Evolutionary conservation across 345 rosid genomes (phyloP).

Genomic region (Hypericum perforatum): DNA sequence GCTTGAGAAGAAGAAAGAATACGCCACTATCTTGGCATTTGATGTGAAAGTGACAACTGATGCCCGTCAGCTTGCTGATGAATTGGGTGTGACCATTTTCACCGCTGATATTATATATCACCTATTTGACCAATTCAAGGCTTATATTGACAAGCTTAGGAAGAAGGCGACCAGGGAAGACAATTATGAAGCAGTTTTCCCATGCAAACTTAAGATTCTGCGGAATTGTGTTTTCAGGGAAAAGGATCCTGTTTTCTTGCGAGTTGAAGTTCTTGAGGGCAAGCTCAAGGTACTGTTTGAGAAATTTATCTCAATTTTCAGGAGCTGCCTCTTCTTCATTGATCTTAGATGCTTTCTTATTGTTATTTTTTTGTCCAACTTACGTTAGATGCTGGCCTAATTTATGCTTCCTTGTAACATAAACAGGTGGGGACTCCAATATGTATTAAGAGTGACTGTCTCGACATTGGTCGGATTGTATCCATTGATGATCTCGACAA

Average conservation of each 20-base stretch:
- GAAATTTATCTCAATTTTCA: too few species aligned
- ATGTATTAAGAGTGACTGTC: constrained; percentile 63
- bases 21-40: constrained; percentile 85
- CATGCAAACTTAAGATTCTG: constrained; percentile 67
- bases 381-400: too few species aligned
- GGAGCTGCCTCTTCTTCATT: too few species aligned
- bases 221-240: constrained; percentile 75
- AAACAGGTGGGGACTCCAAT: constrained; percentile 82
- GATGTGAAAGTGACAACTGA: constrained; percentile 91
- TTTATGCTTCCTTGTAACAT: neutral
- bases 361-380: too few species aligned
- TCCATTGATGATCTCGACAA: constrained; percentile 75
- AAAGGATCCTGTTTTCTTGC: constrained; percentile 86
- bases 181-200: constrained; percentile 91
- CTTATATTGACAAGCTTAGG: constrained; percentile 65
- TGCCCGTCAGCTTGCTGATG: constrained; percentile 81
- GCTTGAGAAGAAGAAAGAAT: constrained; percentile 93
- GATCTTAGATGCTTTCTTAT: too few species aligned
- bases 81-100: constrained; percentile 83
- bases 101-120: constrained; percentile 92
- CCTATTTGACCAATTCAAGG: constrained; percentile 80
- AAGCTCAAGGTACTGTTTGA: too few species aligned
- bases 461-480: constrained; percentile 78
- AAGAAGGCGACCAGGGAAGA: constrained; percentile 90
- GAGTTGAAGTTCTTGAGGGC: constrained; percentile 57